phyloP scores from a whole-genome alignment of 228 moss, liverwort and hornwort genomes.

The Sphagnum magellanicum region DNA sequence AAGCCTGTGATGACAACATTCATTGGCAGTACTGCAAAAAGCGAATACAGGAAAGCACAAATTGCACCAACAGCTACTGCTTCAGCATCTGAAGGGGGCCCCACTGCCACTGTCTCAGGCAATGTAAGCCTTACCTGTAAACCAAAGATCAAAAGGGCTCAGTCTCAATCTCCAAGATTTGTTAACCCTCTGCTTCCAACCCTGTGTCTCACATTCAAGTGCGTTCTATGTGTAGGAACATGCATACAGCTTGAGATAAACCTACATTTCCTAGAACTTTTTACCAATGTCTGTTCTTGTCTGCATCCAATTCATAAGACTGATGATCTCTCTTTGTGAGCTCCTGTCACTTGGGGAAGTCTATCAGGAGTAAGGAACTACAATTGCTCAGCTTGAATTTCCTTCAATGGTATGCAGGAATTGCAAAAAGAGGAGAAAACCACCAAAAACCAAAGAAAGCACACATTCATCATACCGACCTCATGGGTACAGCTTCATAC shows the following conservation, averaged over 20 bases:
- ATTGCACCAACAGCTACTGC: constrained; percentile 79
- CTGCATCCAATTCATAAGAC: no score
- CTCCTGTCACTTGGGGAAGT: no score
- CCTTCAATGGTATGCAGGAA: no score
- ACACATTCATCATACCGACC: no score
- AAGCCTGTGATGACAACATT: constrained; percentile 60
- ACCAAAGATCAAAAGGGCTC: neutral
- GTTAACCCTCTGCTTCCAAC: neutral
- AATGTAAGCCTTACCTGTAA: constrained; percentile 71
- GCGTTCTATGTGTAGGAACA: neutral
- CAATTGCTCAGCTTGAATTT: no score
- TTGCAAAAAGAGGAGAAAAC: no score
- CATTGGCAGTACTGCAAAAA: constrained; percentile 66
- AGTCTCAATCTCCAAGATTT: neutral
- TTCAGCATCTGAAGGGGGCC: constrained; percentile 49
- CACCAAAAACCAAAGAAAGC: no score
- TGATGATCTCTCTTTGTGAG: no score
- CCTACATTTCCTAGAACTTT: neutral
- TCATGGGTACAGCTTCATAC: no score
- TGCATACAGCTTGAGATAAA: neutral
- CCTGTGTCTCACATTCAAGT: neutral
- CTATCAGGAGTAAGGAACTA: no score
- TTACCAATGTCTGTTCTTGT: no score
- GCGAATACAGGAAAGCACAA: constrained; percentile 90
- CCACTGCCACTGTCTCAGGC: constrained; percentile 43